Evolutionary conservation across 148 eudicot species (phyloP).

Genomic region (Mesembryanthemum crystallinum): DNA sequence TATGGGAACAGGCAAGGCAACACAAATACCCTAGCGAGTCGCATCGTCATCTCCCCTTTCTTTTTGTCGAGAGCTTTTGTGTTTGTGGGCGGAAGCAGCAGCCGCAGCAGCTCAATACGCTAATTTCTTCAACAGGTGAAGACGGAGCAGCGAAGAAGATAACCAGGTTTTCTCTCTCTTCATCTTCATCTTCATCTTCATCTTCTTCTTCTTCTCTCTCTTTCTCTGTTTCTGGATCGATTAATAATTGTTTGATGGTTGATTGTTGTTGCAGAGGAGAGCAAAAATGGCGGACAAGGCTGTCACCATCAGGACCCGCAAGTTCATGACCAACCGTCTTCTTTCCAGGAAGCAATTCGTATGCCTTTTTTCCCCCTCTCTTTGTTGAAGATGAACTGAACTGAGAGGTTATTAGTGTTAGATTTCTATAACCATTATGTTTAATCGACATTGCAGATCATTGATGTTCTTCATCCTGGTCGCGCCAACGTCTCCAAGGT

Average conservation of each 20-base stretch:
- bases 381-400: too few relatives aligned
- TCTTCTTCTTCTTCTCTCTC: not conserved
- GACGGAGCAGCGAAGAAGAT: not conserved
- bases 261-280: constrained; percentile 7
- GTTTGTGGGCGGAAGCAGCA: not conserved
- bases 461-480: constrained; percentile 89
- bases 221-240: not conserved
- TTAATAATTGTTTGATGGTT: not conserved
- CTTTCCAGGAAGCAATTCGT: constrained; percentile 87
- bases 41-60: not conserved
- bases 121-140: too few relatives aligned
- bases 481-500: constrained; percentile 87
- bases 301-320: constrained; percentile 74
- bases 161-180: not conserved
- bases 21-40: constrained; percentile 1
- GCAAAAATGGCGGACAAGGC: constrained; percentile 72
- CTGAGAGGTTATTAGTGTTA: not conserved
- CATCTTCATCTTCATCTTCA: not conserved
- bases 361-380: constrained; percentile 9
- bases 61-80: not conserved
- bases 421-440: not conserved
- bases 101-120: constrained; percentile 3
- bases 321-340: constrained; percentile 85
- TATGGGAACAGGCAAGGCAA: not conserved
- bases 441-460: constrained; percentile 36